Conservation (phyloP, 108 stramenopile genomes). For the Fistulifera pelliculosa region DNA sequence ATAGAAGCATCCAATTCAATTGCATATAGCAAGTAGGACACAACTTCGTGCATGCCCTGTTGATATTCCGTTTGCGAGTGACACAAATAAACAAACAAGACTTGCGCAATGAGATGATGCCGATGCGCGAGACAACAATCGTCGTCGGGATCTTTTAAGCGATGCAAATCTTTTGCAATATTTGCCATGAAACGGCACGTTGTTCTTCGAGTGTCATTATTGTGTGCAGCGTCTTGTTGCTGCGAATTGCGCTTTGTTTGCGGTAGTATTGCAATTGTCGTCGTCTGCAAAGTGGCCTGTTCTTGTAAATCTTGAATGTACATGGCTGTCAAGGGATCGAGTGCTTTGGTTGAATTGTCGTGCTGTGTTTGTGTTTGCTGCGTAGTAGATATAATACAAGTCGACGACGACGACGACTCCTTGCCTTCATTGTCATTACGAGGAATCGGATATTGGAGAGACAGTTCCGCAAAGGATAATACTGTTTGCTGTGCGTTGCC, state of each 20-base stretch:
- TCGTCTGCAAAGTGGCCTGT: constrained; percentile 18
- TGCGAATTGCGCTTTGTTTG: constrained; percentile 21
- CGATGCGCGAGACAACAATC: neutral
- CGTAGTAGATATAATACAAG: neutral
- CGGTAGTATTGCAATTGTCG: constrained; percentile 45
- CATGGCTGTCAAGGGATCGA: constrained; percentile 59
- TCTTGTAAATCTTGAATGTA: constrained; percentile 36
- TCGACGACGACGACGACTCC: neutral
- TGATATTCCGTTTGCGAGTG: constrained; percentile 65
- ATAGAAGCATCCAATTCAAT: constrained; percentile 53
- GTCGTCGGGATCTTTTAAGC: constrained; percentile 43
- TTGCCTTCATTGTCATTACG: neutral
- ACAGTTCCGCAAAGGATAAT: neutral
- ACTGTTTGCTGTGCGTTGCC: no score
- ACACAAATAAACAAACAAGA: constrained; percentile 32
- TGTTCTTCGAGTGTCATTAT: constrained; percentile 2
- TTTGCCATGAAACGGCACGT: constrained; percentile 14
- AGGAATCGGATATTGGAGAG: neutral
- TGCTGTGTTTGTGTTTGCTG: neutral
- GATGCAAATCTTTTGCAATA: constrained; percentile 80
- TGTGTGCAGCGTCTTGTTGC: neutral
- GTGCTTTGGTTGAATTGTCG: neutral
- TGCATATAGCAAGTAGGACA: constrained; percentile 51
- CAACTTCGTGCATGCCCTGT: constrained; percentile 85
- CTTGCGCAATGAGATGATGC: constrained; percentile 14